phyloP scores from a whole-genome alignment of 495 filamentous ascomycete species.

The Neurospora intermedia region DNA sequence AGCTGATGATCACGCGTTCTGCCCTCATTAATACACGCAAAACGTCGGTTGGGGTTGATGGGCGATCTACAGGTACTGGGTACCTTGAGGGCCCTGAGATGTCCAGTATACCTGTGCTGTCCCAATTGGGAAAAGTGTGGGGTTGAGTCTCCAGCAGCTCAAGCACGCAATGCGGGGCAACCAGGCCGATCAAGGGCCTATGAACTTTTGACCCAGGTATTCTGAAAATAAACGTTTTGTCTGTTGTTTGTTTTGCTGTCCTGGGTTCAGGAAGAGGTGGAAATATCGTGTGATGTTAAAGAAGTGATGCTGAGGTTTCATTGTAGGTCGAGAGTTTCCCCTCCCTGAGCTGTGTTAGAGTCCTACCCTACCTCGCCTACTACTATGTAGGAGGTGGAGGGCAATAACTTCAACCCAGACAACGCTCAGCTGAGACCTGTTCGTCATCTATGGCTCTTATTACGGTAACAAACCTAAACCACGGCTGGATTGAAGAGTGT shows the following conservation, averaged over 20 bases:
- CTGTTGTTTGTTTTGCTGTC: neutral
- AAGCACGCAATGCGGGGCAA: slow-evolving; percentile 28
- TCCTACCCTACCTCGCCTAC: neutral
- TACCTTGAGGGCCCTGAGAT: neutral
- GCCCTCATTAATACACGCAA: neutral
- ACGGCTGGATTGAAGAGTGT: neutral
- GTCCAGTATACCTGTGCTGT: slow-evolving; percentile 1
- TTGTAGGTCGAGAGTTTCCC: neutral
- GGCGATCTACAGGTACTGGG: neutral
- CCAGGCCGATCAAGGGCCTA: neutral
- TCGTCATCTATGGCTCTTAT: neutral
- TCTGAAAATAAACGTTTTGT: too few relatives aligned
- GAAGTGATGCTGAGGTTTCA: neutral
- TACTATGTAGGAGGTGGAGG: neutral
- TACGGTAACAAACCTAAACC: neutral
- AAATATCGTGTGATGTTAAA: neutral
- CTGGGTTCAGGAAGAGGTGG: neutral
- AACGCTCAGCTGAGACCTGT: neutral
- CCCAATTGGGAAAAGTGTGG: slow-evolving; percentile 13
- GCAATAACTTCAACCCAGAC: neutral
- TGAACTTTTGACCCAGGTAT: neutral
- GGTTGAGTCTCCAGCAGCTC: slow-evolving; percentile 9
- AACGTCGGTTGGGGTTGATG: neutral
- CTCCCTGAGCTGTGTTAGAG: neutral
- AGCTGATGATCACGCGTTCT: neutral